Conservation (phyloP, 2,329 filamentous ascomycete species). For the Immersiporthe knoxdaviesiana region DNA sequence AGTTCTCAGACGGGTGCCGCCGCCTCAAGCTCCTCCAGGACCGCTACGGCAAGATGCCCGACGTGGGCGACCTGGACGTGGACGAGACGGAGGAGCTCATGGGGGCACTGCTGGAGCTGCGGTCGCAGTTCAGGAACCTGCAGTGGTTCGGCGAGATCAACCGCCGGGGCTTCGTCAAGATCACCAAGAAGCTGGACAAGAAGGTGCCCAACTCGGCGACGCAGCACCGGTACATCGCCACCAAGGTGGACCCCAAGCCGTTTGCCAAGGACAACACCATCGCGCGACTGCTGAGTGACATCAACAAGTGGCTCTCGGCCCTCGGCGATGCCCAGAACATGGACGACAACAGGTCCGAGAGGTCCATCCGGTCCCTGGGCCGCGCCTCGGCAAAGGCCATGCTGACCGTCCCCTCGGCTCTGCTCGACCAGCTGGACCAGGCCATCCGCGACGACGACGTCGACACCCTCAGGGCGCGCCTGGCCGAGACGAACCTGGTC, state of each 20-base stretch:
- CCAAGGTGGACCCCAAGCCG: slow-evolving; percentile 84
- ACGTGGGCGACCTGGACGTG: slow-evolving; percentile 74
- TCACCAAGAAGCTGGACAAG: slow-evolving; percentile 98
- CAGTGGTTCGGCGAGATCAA: slow-evolving; percentile 99
- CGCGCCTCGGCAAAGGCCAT: slow-evolving; percentile 76
- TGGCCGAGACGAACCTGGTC: slow-evolving; percentile 61
- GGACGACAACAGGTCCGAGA: slow-evolving; percentile 75
- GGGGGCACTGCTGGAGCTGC: slow-evolving; percentile 84
- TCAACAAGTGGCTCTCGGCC: slow-evolving; percentile 90
- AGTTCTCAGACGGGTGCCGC: slow-evolving; percentile 81
- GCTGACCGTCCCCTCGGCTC: slow-evolving; percentile 68
- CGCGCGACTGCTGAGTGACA: slow-evolving; percentile 56
- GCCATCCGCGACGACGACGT: slow-evolving; percentile 72
- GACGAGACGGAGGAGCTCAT: slow-evolving; percentile 92
- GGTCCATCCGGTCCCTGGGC: slow-evolving; percentile 75
- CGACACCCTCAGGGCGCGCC: slow-evolving; percentile 55
- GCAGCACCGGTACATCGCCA: slow-evolving; percentile 84
- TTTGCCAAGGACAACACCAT: slow-evolving; percentile 76
- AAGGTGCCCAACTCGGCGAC: slow-evolving; percentile 77
- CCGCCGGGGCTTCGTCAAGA: slow-evolving; percentile 92
- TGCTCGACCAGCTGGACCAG: slow-evolving; percentile 73
- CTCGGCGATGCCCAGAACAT: slow-evolving; percentile 76
- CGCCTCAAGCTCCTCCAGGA: slow-evolving; percentile 85
- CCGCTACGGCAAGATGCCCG: slow-evolving; percentile 76
- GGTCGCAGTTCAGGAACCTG: slow-evolving; percentile 84